Evolutionary conservation across 2,329 filamentous ascomycete genomes (phyloP).

Genomic region (Talaromyces rugulosus): DNA sequence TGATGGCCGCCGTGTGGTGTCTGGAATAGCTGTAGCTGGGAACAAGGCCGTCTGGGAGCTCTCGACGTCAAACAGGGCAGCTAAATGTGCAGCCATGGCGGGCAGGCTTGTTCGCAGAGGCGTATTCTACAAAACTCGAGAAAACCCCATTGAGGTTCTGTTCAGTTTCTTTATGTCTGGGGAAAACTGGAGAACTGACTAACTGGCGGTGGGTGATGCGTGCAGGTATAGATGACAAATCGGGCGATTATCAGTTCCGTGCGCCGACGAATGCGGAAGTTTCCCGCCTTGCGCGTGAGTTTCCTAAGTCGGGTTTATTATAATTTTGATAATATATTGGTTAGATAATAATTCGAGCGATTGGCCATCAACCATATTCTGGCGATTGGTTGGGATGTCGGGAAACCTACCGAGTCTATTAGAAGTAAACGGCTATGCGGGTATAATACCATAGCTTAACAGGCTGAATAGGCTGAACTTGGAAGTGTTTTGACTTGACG

Average conservation of each 20-base stretch:
- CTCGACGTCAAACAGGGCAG: slow-evolving; percentile 42
- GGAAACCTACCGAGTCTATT: too few species aligned
- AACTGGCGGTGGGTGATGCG: neutral
- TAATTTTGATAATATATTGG: too few species aligned
- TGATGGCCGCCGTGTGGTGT: slow-evolving; percentile 20
- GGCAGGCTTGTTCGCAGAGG: neutral
- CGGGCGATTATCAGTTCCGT: neutral
- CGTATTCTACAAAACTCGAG: neutral
- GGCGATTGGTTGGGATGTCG: too few species aligned
- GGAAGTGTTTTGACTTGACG: too few species aligned
- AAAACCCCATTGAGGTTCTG: neutral
- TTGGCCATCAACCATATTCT: too few species aligned
- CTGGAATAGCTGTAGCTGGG: slow-evolving; percentile 34
- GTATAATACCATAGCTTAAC: too few species aligned
- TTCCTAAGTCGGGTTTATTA: neutral
- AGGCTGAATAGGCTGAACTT: too few species aligned
- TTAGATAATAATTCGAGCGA: too few species aligned
- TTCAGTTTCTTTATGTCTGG: neutral
- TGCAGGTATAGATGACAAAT: neutral
- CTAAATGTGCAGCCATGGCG: slow-evolving; percentile 23
- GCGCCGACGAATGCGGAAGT: neutral
- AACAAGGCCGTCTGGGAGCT: slow-evolving; percentile 29
- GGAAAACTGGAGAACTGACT: neutral
- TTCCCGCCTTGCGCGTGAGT: neutral
- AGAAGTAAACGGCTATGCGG: too few species aligned